Evolutionary conservation across 2,329 filamentous ascomycete species (phyloP).

Genomic region (Pleomassaria siparia): DNA sequence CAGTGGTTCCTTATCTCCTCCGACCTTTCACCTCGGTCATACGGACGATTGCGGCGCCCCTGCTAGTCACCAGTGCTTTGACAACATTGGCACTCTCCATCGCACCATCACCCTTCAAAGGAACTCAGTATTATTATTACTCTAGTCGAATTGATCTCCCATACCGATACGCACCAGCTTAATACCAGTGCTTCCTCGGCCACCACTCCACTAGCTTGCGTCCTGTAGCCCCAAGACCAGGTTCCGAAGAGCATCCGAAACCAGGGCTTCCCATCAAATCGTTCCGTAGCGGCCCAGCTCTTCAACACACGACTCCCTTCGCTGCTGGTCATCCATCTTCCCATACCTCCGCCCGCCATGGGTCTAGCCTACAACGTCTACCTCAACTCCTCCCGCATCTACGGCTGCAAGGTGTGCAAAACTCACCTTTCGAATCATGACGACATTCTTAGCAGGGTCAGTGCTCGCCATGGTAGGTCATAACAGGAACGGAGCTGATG

Average conservation of each 20-base stretch:
- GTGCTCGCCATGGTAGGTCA: slow-evolving; percentile 30
- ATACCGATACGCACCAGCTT: neutral
- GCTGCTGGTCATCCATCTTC: neutral
- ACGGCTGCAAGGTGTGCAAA: slow-evolving; percentile 90
- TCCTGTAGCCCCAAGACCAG: neutral
- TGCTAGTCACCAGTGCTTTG: slow-evolving; percentile 10
- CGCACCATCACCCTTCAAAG: neutral
- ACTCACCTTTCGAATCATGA: slow-evolving; percentile 94
- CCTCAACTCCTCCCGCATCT: slow-evolving; percentile 82
- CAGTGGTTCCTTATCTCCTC: neutral
- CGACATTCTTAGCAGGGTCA: slow-evolving; percentile 89
- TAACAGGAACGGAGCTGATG: neutral
- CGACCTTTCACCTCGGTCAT: slow-evolving; percentile 9
- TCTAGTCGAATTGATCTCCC: neutral
- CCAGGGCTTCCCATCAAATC: neutral
- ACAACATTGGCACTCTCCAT: slow-evolving; percentile 3
- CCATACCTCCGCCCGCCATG: slow-evolving; percentile 56
- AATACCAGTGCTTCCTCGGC: neutral
- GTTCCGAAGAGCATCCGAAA: neutral
- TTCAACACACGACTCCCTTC: neutral
- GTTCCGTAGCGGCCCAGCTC: neutral
- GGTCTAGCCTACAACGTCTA: slow-evolving; percentile 91
- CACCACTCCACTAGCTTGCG: neutral
- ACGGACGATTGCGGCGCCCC: slow-evolving; percentile 12
- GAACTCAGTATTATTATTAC: neutral